phyloP scores from a whole-genome alignment of 257 asterid genomes.

The Scutellaria galericulata region DNA sequence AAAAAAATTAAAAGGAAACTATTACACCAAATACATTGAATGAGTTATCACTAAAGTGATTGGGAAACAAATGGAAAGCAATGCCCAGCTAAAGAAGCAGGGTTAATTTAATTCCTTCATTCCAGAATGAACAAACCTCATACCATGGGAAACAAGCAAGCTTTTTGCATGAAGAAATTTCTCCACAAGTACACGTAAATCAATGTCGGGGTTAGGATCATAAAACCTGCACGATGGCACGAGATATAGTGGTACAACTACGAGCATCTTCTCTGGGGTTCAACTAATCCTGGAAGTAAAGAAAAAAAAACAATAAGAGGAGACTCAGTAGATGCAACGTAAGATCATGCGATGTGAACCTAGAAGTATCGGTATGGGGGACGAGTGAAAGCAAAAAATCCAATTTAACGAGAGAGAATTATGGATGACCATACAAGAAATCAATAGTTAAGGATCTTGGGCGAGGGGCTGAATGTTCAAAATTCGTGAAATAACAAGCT shows the following conservation, averaged over 20 bases:
- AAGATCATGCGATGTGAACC: background rate
- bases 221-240: conserved; percentile 25
- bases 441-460: conserved; percentile 40
- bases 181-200: conserved; percentile 10
- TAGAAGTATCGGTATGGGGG: background rate
- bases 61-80: conserved; percentile 19
- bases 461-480: conserved; percentile 50
- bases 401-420: background rate
- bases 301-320: background rate
- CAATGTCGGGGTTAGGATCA: background rate
- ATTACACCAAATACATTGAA: background rate
- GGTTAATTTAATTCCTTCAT: conserved; percentile 8
- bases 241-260: conserved; percentile 15
- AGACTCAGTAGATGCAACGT: background rate
- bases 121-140: conserved; percentile 7
- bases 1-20: too few relatives aligned
- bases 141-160: conserved; percentile 24
- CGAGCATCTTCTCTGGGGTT: conserved; percentile 6
- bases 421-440: conserved; percentile 4
- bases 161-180: background rate
- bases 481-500: conserved; percentile 51
- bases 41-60: conserved; percentile 7
- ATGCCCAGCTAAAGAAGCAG: conserved; percentile 5
- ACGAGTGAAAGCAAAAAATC: background rate
- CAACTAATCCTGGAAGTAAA: conserved; percentile 39